Conservation (phyloP, 2,329 filamentous ascomycete genomes). For the Arthrobotrys megalospora region DNA sequence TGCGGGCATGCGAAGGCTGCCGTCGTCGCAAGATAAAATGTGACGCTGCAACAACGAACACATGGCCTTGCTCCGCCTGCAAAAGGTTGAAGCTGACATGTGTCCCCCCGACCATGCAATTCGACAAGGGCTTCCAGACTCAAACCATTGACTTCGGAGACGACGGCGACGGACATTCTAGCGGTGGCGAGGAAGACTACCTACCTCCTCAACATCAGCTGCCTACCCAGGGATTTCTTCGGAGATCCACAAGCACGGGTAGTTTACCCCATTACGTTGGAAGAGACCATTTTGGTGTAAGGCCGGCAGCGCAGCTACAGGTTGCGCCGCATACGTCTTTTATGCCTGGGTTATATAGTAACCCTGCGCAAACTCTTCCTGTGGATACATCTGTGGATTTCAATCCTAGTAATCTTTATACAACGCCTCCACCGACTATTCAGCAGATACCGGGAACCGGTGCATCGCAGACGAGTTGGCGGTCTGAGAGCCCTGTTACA, state of each 20-base stretch:
- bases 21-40: constrained; percentile 97
- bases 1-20: constrained; percentile 97
- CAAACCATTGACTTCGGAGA: constrained; percentile 67
- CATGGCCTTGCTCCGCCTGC: constrained; percentile 96
- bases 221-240: constrained; percentile 55
- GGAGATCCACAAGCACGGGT: constrained; percentile 62
- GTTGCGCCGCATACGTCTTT: constrained; percentile 55
- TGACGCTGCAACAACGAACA: constrained; percentile 95
- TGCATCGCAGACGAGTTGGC: constrained; percentile 46
- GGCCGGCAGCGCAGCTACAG: constrained; percentile 46
- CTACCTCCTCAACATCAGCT: constrained; percentile 58
- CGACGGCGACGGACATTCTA: constrained; percentile 66
- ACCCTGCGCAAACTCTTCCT: constrained; percentile 20
- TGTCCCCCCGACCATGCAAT: constrained; percentile 86
- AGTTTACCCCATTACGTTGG: constrained; percentile 52
- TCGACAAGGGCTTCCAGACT: constrained; percentile 74
- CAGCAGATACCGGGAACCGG: constrained; percentile 49
- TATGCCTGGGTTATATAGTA: constrained; percentile 45
- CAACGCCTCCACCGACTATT: constrained; percentile 47
- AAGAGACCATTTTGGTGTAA: constrained; percentile 59
- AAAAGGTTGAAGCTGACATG: constrained; percentile 92
- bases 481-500: constrained; percentile 48
- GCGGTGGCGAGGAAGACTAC: constrained; percentile 68
- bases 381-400: constrained; percentile 52
- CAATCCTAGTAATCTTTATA: constrained; percentile 40